phyloP scores from a whole-genome alignment of 768 basidiomycete species.

The Mycena epipterygia region DNA sequence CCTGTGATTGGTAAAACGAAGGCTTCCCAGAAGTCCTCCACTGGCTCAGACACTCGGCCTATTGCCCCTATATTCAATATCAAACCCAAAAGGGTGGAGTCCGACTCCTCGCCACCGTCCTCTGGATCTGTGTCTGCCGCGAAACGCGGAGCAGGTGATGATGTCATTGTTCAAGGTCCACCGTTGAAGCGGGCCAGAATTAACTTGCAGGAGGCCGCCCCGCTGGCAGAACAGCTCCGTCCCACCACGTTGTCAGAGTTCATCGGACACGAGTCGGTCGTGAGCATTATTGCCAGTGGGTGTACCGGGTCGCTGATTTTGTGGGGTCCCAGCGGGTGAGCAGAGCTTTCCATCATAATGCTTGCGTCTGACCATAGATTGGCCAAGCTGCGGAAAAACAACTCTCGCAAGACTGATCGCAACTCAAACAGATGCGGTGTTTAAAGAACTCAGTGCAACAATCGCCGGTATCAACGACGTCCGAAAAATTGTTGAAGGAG shows the following conservation, averaged over 20 bases:
- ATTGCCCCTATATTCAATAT: constrained; percentile 45
- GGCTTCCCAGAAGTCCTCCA: constrained; percentile 15
- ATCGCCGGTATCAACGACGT: constrained; percentile 78
- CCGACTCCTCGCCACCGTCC: constrained; percentile 25
- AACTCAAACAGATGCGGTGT: constrained; percentile 66
- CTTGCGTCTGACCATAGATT: not conserved
- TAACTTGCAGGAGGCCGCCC: constrained; percentile 54
- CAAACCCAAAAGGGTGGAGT: constrained; percentile 13
- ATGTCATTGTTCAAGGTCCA: constrained; percentile 24
- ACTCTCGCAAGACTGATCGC: constrained; percentile 83
- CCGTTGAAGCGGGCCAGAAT: constrained; percentile 40
- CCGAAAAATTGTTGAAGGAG: constrained; percentile 81
- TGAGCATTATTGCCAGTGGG: constrained; percentile 60
- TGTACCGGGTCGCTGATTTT: constrained; percentile 72
- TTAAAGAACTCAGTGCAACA: constrained; percentile 87
- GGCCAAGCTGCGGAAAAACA: constrained; percentile 75
- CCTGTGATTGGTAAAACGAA: constrained; percentile 2
- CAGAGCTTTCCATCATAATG: not conserved
- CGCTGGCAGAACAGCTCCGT: constrained; percentile 81
- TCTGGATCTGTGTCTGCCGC: constrained; percentile 9
- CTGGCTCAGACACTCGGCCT: not conserved
- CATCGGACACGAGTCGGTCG: constrained; percentile 67
- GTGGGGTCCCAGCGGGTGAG: constrained; percentile 83
- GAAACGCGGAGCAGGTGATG: constrained; percentile 22
- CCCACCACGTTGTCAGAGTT: constrained; percentile 75